These are phyloP conservation scores for Mrakia frigida DNA, from an alignment of 768 basidiomycete species.

Conservation along the genomic window DNA sequence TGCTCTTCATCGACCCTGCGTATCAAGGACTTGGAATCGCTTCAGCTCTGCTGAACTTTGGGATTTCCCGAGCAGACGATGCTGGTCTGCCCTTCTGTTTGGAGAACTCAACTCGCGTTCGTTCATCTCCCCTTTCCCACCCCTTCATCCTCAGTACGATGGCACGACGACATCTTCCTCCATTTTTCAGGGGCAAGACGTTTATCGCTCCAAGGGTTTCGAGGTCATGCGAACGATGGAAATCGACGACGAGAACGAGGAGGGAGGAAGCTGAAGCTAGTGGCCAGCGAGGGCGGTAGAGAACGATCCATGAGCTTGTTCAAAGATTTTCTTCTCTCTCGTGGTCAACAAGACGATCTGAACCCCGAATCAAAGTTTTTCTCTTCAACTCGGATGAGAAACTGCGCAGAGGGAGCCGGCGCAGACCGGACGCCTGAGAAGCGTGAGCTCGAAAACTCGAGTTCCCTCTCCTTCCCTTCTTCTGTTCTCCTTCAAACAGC, in stretches of 20 bases:
- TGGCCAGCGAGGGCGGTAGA: not conserved
- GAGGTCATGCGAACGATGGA: not conserved
- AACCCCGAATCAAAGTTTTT: too few species aligned
- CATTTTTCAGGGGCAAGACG: not conserved
- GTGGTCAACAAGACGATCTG: too few species aligned
- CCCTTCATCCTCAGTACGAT: too few species aligned
- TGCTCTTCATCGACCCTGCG: not conserved
- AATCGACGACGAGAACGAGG: not conserved
- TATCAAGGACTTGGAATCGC: conserved; percentile 15
- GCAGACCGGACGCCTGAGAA: too few species aligned
- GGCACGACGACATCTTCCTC: too few species aligned
- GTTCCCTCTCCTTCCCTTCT: too few species aligned
- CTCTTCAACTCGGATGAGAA: too few species aligned
- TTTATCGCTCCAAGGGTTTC: not conserved
- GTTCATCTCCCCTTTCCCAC: not conserved
- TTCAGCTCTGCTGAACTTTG: not conserved
- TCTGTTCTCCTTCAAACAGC: too few species aligned
- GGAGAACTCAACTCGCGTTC: not conserved
- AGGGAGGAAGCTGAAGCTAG: not conserved
- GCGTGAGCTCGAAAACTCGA: too few species aligned
- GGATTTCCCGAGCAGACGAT: not conserved
- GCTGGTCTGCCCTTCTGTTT: conserved; percentile 12
- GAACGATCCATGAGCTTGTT: too few species aligned
- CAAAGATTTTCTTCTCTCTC: too few species aligned
- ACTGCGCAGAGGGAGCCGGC: too few species aligned